These are phyloP conservation scores for Citrus sp. DNA, from an alignment of 345 rosid genomes.

Conservation along the genomic window DNA sequence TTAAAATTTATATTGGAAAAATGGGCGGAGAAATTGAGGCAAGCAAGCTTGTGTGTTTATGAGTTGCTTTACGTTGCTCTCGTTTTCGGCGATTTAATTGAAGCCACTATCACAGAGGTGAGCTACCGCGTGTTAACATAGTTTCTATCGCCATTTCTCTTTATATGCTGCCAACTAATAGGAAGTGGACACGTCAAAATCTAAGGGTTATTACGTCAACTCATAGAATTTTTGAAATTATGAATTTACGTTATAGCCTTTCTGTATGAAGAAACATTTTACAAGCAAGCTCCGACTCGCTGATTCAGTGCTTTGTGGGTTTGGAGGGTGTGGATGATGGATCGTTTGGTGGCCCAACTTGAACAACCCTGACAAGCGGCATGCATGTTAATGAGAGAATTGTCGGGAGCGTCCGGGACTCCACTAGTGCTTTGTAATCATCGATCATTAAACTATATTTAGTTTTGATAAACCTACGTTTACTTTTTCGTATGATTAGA, in stretches of 20 bases:
- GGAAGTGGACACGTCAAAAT: not conserved
- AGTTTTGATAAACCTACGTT: not conserved
- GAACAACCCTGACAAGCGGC: slow-evolving; percentile 8
- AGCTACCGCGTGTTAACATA: slow-evolving; percentile 11
- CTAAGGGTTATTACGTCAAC: not conserved
- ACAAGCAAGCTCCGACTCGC: not conserved
- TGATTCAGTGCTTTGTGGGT: too few species aligned
- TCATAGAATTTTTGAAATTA: not conserved
- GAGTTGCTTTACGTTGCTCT: slow-evolving; percentile 1
- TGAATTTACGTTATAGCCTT: not conserved
- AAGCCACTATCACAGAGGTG: not conserved
- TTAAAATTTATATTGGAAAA: slow-evolving; percentile 18
- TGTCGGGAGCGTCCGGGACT: not conserved
- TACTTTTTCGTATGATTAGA: too few species aligned
- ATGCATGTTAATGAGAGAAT: not conserved
- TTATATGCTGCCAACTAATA: not conserved
- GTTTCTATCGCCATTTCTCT: slow-evolving; percentile 23
- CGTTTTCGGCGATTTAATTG: slow-evolving; percentile 29
- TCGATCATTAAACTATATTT: not conserved
- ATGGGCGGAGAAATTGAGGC: slow-evolving; percentile 57
- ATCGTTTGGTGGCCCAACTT: slow-evolving; percentile 13
- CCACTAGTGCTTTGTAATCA: too few species aligned
- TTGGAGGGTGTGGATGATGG: too few species aligned
- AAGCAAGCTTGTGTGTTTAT: not conserved
- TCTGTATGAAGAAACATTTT: not conserved